These are phyloP conservation scores for Corynespora cassiicola DNA, from an alignment of 2,329 filamentous ascomycete genomes.

Conservation along the genomic window DNA sequence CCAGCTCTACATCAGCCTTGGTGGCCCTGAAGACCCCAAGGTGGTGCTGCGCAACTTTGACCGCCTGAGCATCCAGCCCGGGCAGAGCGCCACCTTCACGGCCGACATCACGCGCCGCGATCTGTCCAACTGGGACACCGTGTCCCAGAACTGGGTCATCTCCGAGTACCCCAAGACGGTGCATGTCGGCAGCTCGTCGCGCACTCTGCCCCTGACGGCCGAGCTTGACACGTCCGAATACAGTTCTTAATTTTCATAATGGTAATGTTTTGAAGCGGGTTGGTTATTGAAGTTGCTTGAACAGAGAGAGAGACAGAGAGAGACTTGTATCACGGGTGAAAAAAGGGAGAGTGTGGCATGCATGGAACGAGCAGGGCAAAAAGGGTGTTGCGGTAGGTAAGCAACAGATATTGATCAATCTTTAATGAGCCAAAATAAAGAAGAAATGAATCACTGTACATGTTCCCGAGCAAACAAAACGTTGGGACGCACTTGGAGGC, in stretches of 20 bases:
- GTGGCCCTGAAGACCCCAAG: constrained; percentile 73
- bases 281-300: no score
- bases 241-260: constrained; percentile 9
- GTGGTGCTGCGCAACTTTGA: constrained; percentile 81
- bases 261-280: no score
- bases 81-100: constrained; percentile 70
- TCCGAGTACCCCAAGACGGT: constrained; percentile 63
- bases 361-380: no score
- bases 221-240: constrained; percentile 29
- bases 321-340: no score
- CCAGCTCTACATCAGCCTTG: constrained; percentile 80
- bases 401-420: no score
- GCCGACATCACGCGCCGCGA: constrained; percentile 79
- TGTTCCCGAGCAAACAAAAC: no score
- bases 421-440: no score
- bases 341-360: no score
- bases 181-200: constrained; percentile 65
- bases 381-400: no score
- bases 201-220: constrained; percentile 59
- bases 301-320: no score
- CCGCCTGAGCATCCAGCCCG: constrained; percentile 73
- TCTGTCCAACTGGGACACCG: constrained; percentile 84
- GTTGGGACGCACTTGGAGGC: no score
- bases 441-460: no score
- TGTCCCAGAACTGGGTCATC: constrained; percentile 82